These are phyloP conservation scores for Diaporthe citriasiana DNA, from an alignment of 2,329 filamentous ascomycete species.

Conservation along the genomic window DNA sequence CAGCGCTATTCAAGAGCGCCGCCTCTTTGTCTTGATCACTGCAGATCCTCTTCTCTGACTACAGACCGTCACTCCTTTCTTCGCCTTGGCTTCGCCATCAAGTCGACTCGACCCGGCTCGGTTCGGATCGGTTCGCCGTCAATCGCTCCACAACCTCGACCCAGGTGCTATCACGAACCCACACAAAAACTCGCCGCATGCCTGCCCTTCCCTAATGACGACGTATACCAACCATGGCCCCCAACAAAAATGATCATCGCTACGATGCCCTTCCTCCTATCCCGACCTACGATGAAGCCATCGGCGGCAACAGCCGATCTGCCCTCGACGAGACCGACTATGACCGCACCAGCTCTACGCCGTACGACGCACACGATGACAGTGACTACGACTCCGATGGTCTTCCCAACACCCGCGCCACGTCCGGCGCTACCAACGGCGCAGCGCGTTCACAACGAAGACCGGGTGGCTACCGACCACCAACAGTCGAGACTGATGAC, in stretches of 20 bases:
- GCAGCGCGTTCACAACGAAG: constrained; percentile 52
- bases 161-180: neutral
- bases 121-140: constrained; percentile 6
- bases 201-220: constrained; percentile 15
- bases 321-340: constrained; percentile 50
- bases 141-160: neutral
- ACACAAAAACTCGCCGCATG: neutral
- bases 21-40: constrained; percentile 33
- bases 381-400: constrained; percentile 73
- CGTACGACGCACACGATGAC: constrained; percentile 71
- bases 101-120: constrained; percentile 19
- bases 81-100: constrained; percentile 9
- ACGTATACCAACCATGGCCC: constrained; percentile 50
- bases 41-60: neutral
- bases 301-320: constrained; percentile 68
- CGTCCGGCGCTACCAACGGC: constrained; percentile 54
- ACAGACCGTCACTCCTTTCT: constrained; percentile 29
- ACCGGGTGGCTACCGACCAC: constrained; percentile 77
- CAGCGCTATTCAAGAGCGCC: constrained; percentile 38
- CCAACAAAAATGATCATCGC: constrained; percentile 66
- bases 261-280: constrained; percentile 80
- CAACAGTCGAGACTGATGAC: constrained; percentile 84
- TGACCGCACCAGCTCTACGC: constrained; percentile 67
- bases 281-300: constrained; percentile 87
- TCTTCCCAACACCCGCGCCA: constrained; percentile 72